Evolutionary conservation across 2,329 filamentous ascomycete species (phyloP).

Genomic region (Pseudogymnoascus sp.): DNA sequence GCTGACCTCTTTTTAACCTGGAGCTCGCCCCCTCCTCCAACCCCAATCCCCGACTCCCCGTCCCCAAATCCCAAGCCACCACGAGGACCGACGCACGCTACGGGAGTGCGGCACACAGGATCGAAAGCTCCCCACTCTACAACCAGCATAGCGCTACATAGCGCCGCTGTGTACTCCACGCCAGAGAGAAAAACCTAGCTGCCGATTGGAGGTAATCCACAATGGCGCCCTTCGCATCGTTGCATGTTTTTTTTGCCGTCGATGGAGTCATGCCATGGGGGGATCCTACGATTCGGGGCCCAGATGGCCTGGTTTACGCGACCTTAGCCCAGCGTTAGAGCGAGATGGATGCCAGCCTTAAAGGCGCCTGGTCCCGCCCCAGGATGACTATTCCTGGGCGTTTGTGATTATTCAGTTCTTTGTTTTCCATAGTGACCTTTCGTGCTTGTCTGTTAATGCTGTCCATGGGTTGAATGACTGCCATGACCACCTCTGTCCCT

Average conservation of each 20-base stretch:
- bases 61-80: neutral
- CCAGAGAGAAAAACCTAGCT: neutral
- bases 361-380: neutral
- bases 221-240: neutral
- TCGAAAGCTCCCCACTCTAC: neutral
- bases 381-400: neutral
- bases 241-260: neutral
- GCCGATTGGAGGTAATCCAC: constrained; percentile 2
- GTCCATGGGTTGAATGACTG: neutral
- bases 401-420: neutral
- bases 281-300: neutral
- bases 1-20: neutral
- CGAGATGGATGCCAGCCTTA: constrained; percentile 5
- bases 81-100: neutral
- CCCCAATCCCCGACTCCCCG: neutral
- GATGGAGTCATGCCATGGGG: neutral
- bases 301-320: neutral
- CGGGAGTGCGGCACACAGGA: constrained; percentile 3
- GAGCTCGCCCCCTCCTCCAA: neutral
- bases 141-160: neutral
- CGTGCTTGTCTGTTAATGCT: neutral
- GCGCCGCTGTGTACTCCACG: neutral
- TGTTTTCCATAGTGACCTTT: neutral
- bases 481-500: constrained; percentile 3
- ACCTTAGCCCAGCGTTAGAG: neutral